These are phyloP conservation scores for Trichoderma semiorbis DNA, from an alignment of 2,329 filamentous ascomycete genomes.

Conservation along the genomic window DNA sequence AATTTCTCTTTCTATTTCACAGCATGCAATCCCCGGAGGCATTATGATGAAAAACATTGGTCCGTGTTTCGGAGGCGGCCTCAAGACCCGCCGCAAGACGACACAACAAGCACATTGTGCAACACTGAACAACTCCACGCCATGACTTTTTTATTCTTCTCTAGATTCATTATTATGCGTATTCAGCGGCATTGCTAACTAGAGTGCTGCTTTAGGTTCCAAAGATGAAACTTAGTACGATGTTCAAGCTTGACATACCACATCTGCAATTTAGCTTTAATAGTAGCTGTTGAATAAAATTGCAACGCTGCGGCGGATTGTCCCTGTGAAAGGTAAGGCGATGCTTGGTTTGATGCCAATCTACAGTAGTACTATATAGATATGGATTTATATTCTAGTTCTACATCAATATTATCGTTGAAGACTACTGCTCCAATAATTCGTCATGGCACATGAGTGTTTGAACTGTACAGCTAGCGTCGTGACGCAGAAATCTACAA, in stretches of 20 bases:
- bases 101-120: slow-evolving; percentile 68
- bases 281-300: background rate
- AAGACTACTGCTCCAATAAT: background rate
- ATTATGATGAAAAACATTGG: slow-evolving; percentile 78
- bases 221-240: background rate
- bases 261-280: background rate
- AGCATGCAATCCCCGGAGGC: background rate
- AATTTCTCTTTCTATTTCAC: background rate
- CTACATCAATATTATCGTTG: background rate
- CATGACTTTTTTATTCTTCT: background rate
- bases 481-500: background rate
- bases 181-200: slow-evolving; percentile 3
- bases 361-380: background rate
- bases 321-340: background rate
- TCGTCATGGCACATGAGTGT: background rate
- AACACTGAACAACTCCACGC: slow-evolving; percentile 61
- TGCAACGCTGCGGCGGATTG: background rate
- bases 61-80: slow-evolving; percentile 92
- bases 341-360: background rate
- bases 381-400: background rate
- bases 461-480: background rate
- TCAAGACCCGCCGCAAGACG: slow-evolving; percentile 88
- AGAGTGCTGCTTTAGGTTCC: background rate
- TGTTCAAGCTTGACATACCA: background rate
- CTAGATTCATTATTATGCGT: background rate